phyloP scores from a whole-genome alignment of 306 rosid genomes.

The Pterocarpus santalinus region DNA sequence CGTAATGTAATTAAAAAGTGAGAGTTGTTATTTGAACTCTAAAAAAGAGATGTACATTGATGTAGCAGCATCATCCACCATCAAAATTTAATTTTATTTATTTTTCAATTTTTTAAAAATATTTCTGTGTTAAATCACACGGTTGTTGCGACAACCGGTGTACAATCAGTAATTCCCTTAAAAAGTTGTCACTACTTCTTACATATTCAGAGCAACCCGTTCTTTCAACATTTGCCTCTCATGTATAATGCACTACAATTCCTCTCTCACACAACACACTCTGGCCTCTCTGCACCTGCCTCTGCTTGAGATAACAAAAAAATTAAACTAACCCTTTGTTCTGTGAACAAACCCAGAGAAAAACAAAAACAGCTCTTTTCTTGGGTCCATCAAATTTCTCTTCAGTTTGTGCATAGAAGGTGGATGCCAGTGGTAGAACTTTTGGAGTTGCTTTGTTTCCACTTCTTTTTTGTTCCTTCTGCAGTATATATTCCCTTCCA shows the following conservation, averaged over 20 bases:
- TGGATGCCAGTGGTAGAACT: slow-evolving; percentile 49
- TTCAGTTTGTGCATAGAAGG: slow-evolving; percentile 50
- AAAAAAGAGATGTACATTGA: no score
- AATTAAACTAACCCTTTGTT: slow-evolving; percentile 52
- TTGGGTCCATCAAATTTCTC: slow-evolving; percentile 63
- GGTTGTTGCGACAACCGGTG: no score
- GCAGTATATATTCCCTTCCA: slow-evolving; percentile 56
- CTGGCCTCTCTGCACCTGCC: slow-evolving; percentile 41
- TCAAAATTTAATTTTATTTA: no score
- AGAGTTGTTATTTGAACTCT: no score
- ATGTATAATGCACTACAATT: slow-evolving; percentile 46
- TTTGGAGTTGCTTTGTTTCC: slow-evolving; percentile 56
- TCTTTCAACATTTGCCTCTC: slow-evolving; percentile 41
- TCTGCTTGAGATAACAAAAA: slow-evolving; percentile 51
- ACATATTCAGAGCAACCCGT: slow-evolving; percentile 53
- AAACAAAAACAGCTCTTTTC: slow-evolving; percentile 54
- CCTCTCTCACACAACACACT: slow-evolving; percentile 44
- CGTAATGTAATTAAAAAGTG: slow-evolving; percentile 51
- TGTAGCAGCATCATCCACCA: no score
- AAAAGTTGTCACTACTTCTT: slow-evolving; percentile 41
- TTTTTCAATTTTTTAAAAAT: no score
- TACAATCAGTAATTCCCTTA: no score
- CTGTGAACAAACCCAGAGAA: slow-evolving; percentile 53
- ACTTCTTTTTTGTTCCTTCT: slow-evolving; percentile 45
- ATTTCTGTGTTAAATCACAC: no score